Conservation (phyloP, 1,284 basidiomycete genomes). For the Testicularia cyperi region DNA sequence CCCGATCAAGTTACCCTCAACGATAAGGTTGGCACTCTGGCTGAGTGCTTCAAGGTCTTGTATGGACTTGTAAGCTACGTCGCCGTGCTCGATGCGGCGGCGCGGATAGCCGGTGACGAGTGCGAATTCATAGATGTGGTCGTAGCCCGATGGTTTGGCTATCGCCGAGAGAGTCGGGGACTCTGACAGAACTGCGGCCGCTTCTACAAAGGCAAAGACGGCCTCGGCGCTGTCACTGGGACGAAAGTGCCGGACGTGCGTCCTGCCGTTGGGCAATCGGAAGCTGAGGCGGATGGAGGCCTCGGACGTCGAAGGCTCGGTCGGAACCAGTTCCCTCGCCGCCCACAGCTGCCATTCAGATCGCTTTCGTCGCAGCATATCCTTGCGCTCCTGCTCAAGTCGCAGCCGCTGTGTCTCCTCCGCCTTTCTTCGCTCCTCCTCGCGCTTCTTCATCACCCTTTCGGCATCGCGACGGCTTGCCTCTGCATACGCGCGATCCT, state of each 20-base stretch:
- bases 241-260: conserved; percentile 31
- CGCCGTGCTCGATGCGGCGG: conserved; percentile 14
- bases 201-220: conserved; percentile 47
- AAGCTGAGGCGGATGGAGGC: conserved; percentile 30
- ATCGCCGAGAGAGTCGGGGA: background rate
- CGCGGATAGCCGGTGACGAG: conserved; percentile 53
- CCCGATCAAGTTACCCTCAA: conserved; percentile 33
- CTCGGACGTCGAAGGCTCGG: conserved; percentile 16
- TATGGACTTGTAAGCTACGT: conserved; percentile 3
- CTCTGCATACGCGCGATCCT: conserved; percentile 50
- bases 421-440: conserved; percentile 26
- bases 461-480: conserved; percentile 41
- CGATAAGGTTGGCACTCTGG: conserved; percentile 45
- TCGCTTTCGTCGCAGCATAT: conserved; percentile 11
- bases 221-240: conserved; percentile 26
- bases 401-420: conserved; percentile 15
- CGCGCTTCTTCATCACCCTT: conserved; percentile 26
- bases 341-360: conserved; percentile 51
- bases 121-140: conserved; percentile 39
- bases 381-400: conserved; percentile 11
- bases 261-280: conserved; percentile 47
- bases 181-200: conserved; percentile 6
- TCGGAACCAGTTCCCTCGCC: conserved; percentile 29
- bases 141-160: conserved; percentile 19
- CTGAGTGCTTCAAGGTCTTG: conserved; percentile 33